phyloP scores from a whole-genome alignment of 192 early-diverging fungal genomes.

The Coemansia sp. region DNA sequence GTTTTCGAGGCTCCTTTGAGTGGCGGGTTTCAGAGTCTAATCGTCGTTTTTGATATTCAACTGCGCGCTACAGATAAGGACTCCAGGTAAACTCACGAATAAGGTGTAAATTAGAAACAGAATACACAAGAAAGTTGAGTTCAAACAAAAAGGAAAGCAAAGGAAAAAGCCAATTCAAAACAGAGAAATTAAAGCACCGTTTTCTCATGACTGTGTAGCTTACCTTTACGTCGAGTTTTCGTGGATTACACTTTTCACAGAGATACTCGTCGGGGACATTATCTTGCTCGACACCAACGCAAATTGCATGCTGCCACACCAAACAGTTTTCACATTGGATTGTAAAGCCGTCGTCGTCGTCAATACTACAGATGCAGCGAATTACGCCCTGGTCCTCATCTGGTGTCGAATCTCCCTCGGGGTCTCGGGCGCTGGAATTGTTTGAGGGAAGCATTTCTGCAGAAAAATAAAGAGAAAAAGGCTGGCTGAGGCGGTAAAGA shows the following conservation, averaged over 20 bases:
- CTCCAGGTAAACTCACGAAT: neutral
- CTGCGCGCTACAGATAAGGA: constrained; percentile 29
- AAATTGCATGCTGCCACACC: constrained; percentile 95
- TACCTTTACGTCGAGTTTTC: constrained; percentile 60
- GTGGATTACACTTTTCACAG: constrained; percentile 84
- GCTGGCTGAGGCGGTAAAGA: neutral
- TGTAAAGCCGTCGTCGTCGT: constrained; percentile 95
- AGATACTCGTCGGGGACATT: constrained; percentile 84
- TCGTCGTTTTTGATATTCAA: constrained; percentile 50
- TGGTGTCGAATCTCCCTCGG: constrained; percentile 40
- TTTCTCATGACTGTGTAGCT: neutral
- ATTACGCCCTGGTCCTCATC: constrained; percentile 82
- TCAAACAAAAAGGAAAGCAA: neutral
- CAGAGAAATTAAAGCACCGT: neutral
- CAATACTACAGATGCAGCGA: constrained; percentile 88
- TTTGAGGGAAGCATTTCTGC: constrained; percentile 28
- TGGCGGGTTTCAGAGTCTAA: constrained; percentile 38
- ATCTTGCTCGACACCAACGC: constrained; percentile 69
- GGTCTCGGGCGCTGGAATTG: constrained; percentile 20
- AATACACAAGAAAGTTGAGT: too few species aligned
- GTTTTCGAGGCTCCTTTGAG: constrained; percentile 42
- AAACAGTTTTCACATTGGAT: constrained; percentile 93
- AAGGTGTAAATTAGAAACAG: neutral
- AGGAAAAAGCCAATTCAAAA: neutral
- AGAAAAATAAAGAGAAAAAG: neutral